phyloP scores from a whole-genome alignment of 768 basidiomycete species.

The Sporobolomyces phaffii region DNA sequence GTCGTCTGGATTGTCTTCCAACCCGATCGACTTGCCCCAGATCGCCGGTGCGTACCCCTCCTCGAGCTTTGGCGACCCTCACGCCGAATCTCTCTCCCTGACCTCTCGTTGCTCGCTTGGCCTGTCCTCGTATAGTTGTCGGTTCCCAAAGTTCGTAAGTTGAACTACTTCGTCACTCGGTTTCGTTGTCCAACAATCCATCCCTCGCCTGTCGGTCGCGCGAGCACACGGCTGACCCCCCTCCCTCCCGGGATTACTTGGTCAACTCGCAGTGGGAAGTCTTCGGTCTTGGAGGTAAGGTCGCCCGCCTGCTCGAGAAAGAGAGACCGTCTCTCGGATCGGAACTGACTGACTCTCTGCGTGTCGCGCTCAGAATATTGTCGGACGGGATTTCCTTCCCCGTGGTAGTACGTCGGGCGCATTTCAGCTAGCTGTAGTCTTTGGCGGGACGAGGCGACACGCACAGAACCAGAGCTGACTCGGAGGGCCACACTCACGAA shows the following conservation, averaged over 20 bases:
- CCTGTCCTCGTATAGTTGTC: slow-evolving; percentile 44
- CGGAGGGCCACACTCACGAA: background rate
- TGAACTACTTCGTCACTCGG: background rate
- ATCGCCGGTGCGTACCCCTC: slow-evolving; percentile 41
- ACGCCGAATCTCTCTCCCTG: no score
- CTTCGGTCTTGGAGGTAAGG: slow-evolving; percentile 50
- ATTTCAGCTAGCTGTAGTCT: background rate
- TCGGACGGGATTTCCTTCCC: slow-evolving; percentile 95
- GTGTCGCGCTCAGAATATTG: slow-evolving; percentile 74
- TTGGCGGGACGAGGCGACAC: no score
- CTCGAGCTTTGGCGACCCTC: background rate
- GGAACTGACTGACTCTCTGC: background rate
- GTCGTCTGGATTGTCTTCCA: slow-evolving; percentile 46
- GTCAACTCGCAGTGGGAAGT: slow-evolving; percentile 46
- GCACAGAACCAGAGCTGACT: background rate
- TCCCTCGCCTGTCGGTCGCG: no score
- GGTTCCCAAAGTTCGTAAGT: slow-evolving; percentile 47
- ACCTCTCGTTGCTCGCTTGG: no score
- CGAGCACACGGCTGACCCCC: no score
- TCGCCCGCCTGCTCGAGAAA: no score
- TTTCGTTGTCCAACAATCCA: no score
- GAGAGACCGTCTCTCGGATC: no score
- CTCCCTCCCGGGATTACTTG: no score
- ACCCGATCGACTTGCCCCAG: slow-evolving; percentile 50
- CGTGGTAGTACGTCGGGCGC: slow-evolving; percentile 68